Base-by-base conservation (phyloP, 139 green algal species). In the Chlorella sp. region DNA sequence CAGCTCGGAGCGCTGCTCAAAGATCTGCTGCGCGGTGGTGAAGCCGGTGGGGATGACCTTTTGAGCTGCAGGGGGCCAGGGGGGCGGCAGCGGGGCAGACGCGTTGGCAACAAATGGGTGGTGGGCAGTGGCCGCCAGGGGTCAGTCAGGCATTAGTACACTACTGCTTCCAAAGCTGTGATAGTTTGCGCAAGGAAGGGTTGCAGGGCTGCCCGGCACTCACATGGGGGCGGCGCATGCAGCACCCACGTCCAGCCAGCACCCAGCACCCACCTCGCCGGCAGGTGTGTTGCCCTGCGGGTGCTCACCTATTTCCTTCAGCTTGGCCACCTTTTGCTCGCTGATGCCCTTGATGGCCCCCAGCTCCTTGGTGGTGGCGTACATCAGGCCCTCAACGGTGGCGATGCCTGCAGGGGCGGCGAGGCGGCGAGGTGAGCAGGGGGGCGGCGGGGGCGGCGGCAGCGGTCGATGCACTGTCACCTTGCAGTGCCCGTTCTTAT, bases 41-140 rank as follows among this genome's bases (percentile, higher is more conserved):
- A 99, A 99, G 16, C 98, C 98, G 92, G 97, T 98, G 14, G 96
- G 97, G 3, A 99, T 88, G 0, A 98, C 36, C 91, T 99, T 99
- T n/a, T 90, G 96, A 0, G 97, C 98, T 99, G 94, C 92, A 92
- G 5, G 36, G 32, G 42, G 69, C n/a, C 57, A 34, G 18, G 22
- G 71, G 73, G 48, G 18, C 36, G 14, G 75, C 18, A 53, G 69
- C 69, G 26, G 32, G 69, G 1, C 69, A 28, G 26, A 37, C 69
- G 69, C 2, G 26, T n/a, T 66, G 78, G 40, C 2, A 26, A 40
- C 22, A 83, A 4, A 40, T 22, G 32, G 80, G 32, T 39, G 22
- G 16, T 36, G n/a, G 21, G 11, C 64, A 16, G 22, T 73, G 2
- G 64, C 22, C 64, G 21, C 16, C 73, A 42, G 32, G n/a, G 37